These are phyloP conservation scores for Fraxinus baroniana DNA, from an alignment of 305 asterid species.

Conservation along the genomic window DNA sequence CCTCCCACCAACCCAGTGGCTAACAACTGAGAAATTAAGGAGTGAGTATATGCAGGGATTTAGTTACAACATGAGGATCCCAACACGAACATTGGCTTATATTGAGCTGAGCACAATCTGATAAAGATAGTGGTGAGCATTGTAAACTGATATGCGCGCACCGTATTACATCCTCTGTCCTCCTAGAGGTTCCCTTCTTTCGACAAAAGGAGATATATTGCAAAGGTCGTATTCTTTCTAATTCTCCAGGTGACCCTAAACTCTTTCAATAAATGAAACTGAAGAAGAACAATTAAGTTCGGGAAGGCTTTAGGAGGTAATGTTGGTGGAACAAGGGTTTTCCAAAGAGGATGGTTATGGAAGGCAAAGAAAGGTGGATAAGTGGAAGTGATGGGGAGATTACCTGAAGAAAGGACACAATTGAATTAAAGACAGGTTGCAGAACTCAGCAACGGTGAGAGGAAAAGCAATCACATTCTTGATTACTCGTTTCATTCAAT, in stretches of 20 bases:
- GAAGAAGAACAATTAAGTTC: neutral
- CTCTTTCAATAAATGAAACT: neutral
- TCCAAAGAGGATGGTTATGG: neutral
- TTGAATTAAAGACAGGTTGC: neutral
- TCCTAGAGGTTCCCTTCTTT: neutral
- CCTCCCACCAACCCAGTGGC: neutral
- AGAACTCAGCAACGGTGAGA: neutral
- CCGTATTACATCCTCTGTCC: neutral
- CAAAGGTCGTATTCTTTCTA: neutral
- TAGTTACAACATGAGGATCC: neutral
- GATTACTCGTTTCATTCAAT: neutral
- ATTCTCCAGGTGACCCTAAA: neutral
- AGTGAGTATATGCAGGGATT: neutral
- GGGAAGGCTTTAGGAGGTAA: neutral
- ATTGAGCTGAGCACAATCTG: neutral
- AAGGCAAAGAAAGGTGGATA: neutral
- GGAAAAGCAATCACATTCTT: neutral
- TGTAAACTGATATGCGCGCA: neutral
- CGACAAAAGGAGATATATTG: neutral
- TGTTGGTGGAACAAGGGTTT: neutral
- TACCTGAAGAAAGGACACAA: neutral
- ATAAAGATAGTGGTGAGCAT: neutral
- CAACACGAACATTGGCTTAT: neutral
- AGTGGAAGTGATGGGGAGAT: neutral
- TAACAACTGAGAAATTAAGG: neutral